Base-by-base conservation (phyloP, 805 yeast species). In the Maudiozyma serrabonitensis region DNA sequence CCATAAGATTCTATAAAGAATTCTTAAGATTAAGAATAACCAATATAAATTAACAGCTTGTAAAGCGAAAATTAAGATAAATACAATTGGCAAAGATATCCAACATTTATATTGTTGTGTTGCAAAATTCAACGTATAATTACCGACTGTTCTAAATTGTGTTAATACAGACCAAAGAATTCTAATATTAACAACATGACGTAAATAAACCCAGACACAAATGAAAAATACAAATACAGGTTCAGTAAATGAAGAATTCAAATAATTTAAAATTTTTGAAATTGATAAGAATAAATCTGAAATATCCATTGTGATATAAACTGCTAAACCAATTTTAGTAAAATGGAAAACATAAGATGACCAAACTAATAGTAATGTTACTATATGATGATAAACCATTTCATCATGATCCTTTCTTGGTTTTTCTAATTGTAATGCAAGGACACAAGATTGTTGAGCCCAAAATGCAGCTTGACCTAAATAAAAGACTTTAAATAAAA, bases 81-180 rank as follows among this genome's bases (percentile, higher is more conserved):
- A 90, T 3, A 91, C 90, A 64, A 93, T 89, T 48, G 87, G 86
- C 70, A 87, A 95, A 23, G 98, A 84, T 56, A 93, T 87, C 84
- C 88, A 88, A 70, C 98, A 93, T 69, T 93, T 93, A 73, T 91
- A 93, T 67, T 93, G 96, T 67, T 90, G 91, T 31, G 93, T 82
- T 12, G 77, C 86, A 81, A 87, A 93, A 72, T 88, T 80, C 57
- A 93, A 73, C 50, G 75, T 76, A 68, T 75, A 89, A 49, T 82
- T 82, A 39, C 99, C 99, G 23, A 87, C 88, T 1, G 95, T 79
- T 56, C 75, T 78, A 70, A 87, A 93, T 67, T 89, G 95, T 18
- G 96, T 89, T 48, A 84, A 70, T 16, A 87, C 82, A 1, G 95
- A 84, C 83, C 86, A 85, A 57, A 93, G 74, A 54, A 93, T 86